Evolutionary conservation across 2,329 filamentous ascomycete species (phyloP).

Genomic region (Nothopassalora personata): DNA sequence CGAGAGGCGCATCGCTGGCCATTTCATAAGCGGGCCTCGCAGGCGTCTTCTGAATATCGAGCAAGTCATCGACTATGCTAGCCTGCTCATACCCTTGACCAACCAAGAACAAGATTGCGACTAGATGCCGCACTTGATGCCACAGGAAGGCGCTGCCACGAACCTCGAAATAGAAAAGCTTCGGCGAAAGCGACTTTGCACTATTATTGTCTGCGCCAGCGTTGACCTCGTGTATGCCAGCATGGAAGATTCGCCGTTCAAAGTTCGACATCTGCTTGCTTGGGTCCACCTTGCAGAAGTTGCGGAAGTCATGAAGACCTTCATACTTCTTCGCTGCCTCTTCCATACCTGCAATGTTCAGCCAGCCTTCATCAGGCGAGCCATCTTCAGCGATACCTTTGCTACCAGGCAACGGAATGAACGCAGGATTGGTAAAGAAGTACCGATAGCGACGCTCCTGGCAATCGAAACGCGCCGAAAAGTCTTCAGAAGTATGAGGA

Average conservation of each 20-base stretch:
- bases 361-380: conserved; percentile 58
- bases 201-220: conserved; percentile 5
- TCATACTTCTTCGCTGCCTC: conserved; percentile 72
- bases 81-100: conserved; percentile 81
- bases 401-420: conserved; percentile 54
- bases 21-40: conserved; percentile 82
- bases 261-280: conserved; percentile 87
- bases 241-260: conserved; percentile 69
- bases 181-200: conserved; percentile 36
- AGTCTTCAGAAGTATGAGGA: conserved; percentile 68
- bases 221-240: conserved; percentile 66
- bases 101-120: conserved; percentile 85
- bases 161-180: conserved; percentile 82
- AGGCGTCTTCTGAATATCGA: conserved; percentile 67
- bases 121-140: conserved; percentile 96
- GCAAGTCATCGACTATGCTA: conserved; percentile 64
- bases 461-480: conserved; percentile 90
- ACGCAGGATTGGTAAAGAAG: conserved; percentile 94
- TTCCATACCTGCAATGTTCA: conserved; percentile 84
- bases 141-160: conserved; percentile 90
- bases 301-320: conserved; percentile 88
- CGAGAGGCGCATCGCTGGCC: conserved; percentile 82
- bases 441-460: conserved; percentile 88
- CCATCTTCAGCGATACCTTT: conserved; percentile 42
- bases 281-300: conserved; percentile 91